Evolutionary conservation across 2,329 filamentous ascomycete genomes (phyloP), one percentile per base, ranked within the genome.

Genomic region (Aureobasidium sp.): DNA sequence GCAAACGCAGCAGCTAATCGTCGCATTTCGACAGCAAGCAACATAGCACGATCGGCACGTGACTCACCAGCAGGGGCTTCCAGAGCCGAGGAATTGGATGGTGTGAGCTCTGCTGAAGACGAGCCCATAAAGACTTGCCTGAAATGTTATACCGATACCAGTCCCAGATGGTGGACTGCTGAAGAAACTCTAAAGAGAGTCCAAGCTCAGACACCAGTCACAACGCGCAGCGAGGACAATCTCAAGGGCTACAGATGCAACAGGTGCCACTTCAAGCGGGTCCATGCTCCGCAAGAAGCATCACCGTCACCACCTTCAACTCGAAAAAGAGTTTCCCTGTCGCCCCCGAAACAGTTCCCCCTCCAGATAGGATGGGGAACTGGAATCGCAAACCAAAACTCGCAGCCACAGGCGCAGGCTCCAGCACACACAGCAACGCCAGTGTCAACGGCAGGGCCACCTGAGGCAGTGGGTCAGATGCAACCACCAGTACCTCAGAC

Each of bases 141-240:
- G 27, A 75, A 74, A 57, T 81, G 79, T 69, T 72, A 76, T 13
- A 81, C 88, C 63, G 87, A 92, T 70, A 82, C 87, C 56, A 91
- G 87, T 67, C 89, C 88, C 5, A 87, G 83, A 69, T 81, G 79
- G 79, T 80, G 62, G 62, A 24, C 53, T 17, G 48, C 37, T n/a
- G 55, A 60, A 32, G 53, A 63, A 20, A 60, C 56, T 9, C 2
- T 62, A 20, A 26, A 39, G 34, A 55, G 24, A 52, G 29, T 60
- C 8, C 57, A 60, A 10, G 36, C 44, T 17, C 32, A 51, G 13
- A 24, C 44, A 12, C 27, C 46, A 26, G 46, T 43, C 34, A 51
- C 46, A 26, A 34, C 46, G 9, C 46, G 44, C 36, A 43, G 27
- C 6, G 61, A 56, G 56, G 37, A 63, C 63, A 50, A 53, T 13